Evolutionary conservation across 768 basidiomycete genomes (phyloP).

Genomic region (Goffeauzyma gilvescens): DNA sequence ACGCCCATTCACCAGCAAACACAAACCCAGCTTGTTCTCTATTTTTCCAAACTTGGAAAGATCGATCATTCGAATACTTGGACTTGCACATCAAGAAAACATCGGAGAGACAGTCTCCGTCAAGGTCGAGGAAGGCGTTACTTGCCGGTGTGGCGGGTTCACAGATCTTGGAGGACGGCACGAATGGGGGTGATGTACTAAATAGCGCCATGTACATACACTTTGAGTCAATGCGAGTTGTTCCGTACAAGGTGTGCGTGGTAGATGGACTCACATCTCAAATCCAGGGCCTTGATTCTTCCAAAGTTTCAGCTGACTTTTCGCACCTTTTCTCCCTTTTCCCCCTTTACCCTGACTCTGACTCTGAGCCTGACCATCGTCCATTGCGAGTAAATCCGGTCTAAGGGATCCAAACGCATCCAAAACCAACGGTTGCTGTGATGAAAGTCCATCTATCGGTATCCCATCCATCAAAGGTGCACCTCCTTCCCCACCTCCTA

Average conservation of each 20-base stretch:
- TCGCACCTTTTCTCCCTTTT: no score
- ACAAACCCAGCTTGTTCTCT: conserved; percentile 56
- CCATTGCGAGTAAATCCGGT: conserved; percentile 63
- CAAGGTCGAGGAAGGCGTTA: conserved; percentile 79
- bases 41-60: conserved; percentile 85
- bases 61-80: conserved; percentile 38
- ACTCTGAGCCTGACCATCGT: conserved; percentile 14
- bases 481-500: conserved; percentile 44
- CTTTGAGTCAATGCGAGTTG: not conserved
- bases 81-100: conserved; percentile 66
- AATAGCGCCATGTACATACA: not conserved
- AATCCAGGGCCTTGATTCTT: conserved; percentile 60
- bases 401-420: conserved; percentile 76
- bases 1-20: conserved; percentile 45
- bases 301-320: conserved; percentile 50
- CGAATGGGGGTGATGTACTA: conserved; percentile 47
- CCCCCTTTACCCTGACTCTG: no score
- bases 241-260: not conserved
- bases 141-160: conserved; percentile 71
- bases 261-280: conserved; percentile 41
- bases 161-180: conserved; percentile 43
- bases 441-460: conserved; percentile 36
- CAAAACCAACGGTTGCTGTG: conserved; percentile 64
- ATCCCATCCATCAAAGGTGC: conserved; percentile 7
- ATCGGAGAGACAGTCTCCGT: conserved; percentile 92